A percentile compares a stretch with the other conserved stretches of the same genome.
These are phyloP conservation scores for Isoetes taiwanensis DNA, from an alignment of 75 land plant species.

Conservation along the genomic window DNA sequence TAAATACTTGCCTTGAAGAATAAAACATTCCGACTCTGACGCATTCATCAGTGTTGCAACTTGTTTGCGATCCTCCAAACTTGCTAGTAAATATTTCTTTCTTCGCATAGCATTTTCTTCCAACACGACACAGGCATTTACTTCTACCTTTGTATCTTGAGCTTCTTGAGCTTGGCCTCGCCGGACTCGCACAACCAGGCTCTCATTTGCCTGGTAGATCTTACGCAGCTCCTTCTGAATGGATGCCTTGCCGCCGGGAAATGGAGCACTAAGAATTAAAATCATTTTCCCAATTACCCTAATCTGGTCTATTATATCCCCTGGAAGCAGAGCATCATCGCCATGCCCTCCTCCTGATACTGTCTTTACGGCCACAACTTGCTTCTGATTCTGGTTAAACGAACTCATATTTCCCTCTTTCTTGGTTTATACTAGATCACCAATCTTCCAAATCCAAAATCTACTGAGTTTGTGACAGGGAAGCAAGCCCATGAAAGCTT, in stretches of 20 bases:
- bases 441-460: too few species aligned
- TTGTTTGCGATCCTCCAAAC: constrained; percentile 25
- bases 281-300: too few species aligned
- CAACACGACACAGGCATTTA: constrained; percentile 24
- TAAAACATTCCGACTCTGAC: constrained; percentile 29
- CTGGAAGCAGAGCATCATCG: too few species aligned
- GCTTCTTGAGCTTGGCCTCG: constrained; percentile 25
- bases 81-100: constrained; percentile 21
- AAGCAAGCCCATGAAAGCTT: too few species aligned
- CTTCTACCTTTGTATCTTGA: constrained; percentile 24
- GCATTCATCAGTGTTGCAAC: constrained; percentile 34
- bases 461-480: too few species aligned
- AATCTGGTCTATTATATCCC: too few species aligned
- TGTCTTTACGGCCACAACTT: too few species aligned
- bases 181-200: constrained; percentile 26
- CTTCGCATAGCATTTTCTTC: constrained; percentile 29
- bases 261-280: constrained; percentile 14
- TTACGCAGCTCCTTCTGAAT: constrained; percentile 30
- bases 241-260: constrained; percentile 20
- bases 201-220: constrained; percentile 19
- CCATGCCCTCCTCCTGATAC: too few species aligned
- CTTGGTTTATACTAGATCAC: too few species aligned
- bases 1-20: constrained; percentile 29
- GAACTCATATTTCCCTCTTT: too few species aligned
- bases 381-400: too few species aligned